These are phyloP conservation scores for Chaetomiaceae sp. DNA, from an alignment of 2,329 filamentous ascomycete genomes.

Conservation along the genomic window DNA sequence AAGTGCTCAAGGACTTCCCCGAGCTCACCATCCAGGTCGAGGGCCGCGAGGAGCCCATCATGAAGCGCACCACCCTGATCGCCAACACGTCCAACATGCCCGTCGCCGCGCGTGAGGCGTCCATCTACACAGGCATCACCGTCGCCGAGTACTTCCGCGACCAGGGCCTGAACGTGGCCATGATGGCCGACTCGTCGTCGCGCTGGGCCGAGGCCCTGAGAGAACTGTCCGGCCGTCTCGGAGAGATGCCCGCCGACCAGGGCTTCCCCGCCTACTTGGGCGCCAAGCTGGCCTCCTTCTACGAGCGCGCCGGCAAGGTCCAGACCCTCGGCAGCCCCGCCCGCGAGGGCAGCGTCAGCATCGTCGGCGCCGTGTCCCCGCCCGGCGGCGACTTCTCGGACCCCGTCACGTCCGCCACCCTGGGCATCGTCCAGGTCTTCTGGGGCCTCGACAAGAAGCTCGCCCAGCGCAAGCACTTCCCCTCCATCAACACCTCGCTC, in stretches of 20 bases:
- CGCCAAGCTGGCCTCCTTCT: slow-evolving; percentile 97
- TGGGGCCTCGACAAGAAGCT: slow-evolving; percentile 99
- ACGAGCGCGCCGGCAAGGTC: slow-evolving; percentile 92
- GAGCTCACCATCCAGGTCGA: slow-evolving; percentile 94
- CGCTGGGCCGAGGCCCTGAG: slow-evolving; percentile 98
- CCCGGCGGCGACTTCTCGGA: slow-evolving; percentile 99
- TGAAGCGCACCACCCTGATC: slow-evolving; percentile 98
- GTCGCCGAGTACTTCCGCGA: slow-evolving; percentile 97
- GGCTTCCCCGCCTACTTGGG: slow-evolving; percentile 97
- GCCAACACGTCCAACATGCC: slow-evolving; percentile 99
- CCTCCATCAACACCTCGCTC: slow-evolving; percentile 89
- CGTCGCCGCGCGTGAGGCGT: slow-evolving; percentile 94
- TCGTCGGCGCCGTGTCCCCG: slow-evolving; percentile 94
- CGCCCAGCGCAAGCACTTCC: slow-evolving; percentile 98
- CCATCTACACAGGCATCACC: slow-evolving; percentile 95
- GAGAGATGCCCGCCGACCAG: slow-evolving; percentile 99
- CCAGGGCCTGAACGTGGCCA: slow-evolving; percentile 93
- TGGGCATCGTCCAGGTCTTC: slow-evolving; percentile 98
- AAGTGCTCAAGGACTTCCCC: slow-evolving; percentile 99
- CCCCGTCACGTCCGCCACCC: slow-evolving; percentile 87
- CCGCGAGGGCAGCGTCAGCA: slow-evolving; percentile 87
- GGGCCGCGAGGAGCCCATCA: slow-evolving; percentile 94
- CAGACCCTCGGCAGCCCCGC: slow-evolving; percentile 82
- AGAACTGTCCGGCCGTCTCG: slow-evolving; percentile 96
- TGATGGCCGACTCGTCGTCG: slow-evolving; percentile 99